Base-by-base conservation (phyloP, 768 basidiomycete genomes). In the Pulveroboletus ravenelii region DNA sequence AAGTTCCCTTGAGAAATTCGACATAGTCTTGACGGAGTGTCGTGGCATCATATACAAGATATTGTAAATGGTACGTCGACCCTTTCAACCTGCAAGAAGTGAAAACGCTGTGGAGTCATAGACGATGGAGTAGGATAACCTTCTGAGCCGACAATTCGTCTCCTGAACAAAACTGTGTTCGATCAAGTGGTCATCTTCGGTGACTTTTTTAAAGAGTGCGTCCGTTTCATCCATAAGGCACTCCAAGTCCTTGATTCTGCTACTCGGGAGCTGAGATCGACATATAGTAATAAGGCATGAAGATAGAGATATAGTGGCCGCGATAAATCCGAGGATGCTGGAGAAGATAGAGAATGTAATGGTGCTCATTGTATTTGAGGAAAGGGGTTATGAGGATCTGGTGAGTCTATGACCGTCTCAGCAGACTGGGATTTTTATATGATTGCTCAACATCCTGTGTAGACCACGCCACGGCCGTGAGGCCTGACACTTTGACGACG, bases 181-280 rank as follows among this genome's bases (percentile, higher is more conserved):
- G 20, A 23, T 23, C 6, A 57, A 20, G 12, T 46, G 36, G 7
- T 51, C 56, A 1, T 42, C 55, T 37, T 57, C 55, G 10, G 52
- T 10, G 17, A 43, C 27, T n/a, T 48, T 39, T 1, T 30, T 38
- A 25, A 57, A 48, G 15, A 15, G 18, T 1, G 27, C 12, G n/a
- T 56, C 49, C 5, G 48, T 45, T 23, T 41, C 45, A 0, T 55
- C 42, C 37, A 56, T 25, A 2, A 51, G 4, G 1, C 15, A 29
- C 3, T 55, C 55, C 12, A 56, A n/a, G 2, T 30, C 44, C 18
- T 42, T 55, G 36, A 56, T 56, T 25, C 2, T 54, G 10, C 31
- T 30, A 12, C 48, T 50, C 0, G 53, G 55, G 17, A 56, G 55
- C 1, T 37, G 36, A 3, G 53, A 40, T 7, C 45, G 45, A 0